These are phyloP conservation scores for Bacidia gigantensis DNA, from an alignment of 495 filamentous ascomycete species.

Conservation along the genomic window DNA sequence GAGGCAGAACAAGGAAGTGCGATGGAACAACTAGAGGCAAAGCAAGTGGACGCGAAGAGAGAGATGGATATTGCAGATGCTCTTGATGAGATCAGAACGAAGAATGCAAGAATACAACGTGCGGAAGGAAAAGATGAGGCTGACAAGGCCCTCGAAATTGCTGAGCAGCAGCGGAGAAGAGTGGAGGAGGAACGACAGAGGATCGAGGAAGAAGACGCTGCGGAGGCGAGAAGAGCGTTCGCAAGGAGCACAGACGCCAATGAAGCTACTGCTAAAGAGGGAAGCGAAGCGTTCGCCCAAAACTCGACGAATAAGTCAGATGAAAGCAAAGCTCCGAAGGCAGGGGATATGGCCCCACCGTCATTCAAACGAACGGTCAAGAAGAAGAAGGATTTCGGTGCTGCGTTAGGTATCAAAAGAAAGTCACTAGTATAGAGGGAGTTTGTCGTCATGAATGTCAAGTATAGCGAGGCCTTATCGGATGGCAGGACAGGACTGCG, in stretches of 20 bases:
- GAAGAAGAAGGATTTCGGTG: constrained; percentile 65
- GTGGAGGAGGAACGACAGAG: constrained; percentile 45
- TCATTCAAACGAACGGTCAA: constrained; percentile 67
- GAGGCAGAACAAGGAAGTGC: constrained; percentile 50
- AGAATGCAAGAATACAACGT: constrained; percentile 77
- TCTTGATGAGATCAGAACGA: constrained; percentile 80
- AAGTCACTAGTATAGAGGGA: constrained; percentile 40
- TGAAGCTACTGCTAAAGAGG: constrained; percentile 19
- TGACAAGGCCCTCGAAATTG: constrained; percentile 31
- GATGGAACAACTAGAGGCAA: constrained; percentile 69
- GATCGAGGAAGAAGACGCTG: constrained; percentile 74
- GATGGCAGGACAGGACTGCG: not conserved
- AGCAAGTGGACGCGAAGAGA: constrained; percentile 81
- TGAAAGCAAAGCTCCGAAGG: constrained; percentile 18
- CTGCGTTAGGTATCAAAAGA: constrained; percentile 80
- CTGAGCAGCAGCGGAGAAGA: constrained; percentile 24
- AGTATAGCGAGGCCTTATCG: not conserved
- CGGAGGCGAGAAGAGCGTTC: constrained; percentile 71
- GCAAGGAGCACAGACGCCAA: constrained; percentile 42
- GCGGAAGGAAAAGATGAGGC: constrained; percentile 46
- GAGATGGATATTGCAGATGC: constrained; percentile 97
- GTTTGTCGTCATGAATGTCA: not conserved
- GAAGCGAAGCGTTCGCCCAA: constrained; percentile 10
- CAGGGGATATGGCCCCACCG: constrained; percentile 38
- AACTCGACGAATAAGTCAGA: constrained; percentile 4